phyloP scores from a whole-genome alignment of 2,329 filamentous ascomycete species.

The Colletotrichum falcatum region DNA sequence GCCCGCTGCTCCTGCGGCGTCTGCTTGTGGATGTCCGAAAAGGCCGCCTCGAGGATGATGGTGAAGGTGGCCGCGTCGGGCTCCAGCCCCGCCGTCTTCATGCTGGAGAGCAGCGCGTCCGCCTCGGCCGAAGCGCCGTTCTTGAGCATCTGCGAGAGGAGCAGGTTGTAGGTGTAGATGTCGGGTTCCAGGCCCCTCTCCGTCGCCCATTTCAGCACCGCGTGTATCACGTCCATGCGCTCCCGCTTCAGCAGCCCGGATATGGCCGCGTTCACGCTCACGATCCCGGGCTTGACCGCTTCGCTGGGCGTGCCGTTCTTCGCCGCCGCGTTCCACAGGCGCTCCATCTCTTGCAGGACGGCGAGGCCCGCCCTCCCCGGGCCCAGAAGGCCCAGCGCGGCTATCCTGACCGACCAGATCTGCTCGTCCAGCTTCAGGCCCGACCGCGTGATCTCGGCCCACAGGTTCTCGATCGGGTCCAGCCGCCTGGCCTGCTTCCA shows the following conservation, averaged over 20 bases:
- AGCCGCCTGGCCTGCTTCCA: conserved; percentile 71
- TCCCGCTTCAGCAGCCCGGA: conserved; percentile 67
- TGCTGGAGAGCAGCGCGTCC: conserved; percentile 65
- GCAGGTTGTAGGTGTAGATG: conserved; percentile 73
- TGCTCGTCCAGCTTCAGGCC: conserved; percentile 70
- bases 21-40: conserved; percentile 55
- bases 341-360: conserved; percentile 75
- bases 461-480: conserved; percentile 73
- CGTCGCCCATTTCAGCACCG: conserved; percentile 70
- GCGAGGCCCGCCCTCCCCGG: conserved; percentile 67
- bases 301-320: conserved; percentile 44
- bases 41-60: conserved; percentile 73
- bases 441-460: conserved; percentile 70
- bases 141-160: conserved; percentile 72
- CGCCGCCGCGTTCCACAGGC: conserved; percentile 64
- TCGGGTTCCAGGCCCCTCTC: conserved; percentile 67
- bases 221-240: conserved; percentile 61
- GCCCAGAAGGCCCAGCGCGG: conserved; percentile 70
- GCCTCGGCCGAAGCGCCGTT: conserved; percentile 61
- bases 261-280: conserved; percentile 77
- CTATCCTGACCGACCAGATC: conserved; percentile 79
- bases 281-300: conserved; percentile 70
- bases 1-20: conserved; percentile 62
- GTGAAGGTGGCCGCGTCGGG: conserved; percentile 79
- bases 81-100: conserved; percentile 66